Percentiles rank a stretch among this genome's conserved stretches.
phyloP scores from a whole-genome alignment of 441 rosid species.

The Geranium incanum region DNA sequence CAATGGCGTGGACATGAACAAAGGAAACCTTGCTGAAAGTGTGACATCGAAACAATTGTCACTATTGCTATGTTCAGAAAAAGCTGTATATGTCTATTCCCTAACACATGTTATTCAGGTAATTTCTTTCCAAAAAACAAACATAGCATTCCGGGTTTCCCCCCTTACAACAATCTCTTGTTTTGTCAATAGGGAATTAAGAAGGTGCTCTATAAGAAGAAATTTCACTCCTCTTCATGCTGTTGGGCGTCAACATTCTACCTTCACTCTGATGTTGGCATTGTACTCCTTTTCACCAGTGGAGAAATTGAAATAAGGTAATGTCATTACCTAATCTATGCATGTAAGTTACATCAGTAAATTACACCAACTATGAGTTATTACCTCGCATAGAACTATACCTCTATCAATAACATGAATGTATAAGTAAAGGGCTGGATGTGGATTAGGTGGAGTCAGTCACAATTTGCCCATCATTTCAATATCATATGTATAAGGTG shows the following conservation, averaged over 20 bases:
- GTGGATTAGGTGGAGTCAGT: no score
- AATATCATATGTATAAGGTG: no score
- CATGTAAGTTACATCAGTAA: background rate
- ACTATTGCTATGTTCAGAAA: slow-evolving; percentile 73
- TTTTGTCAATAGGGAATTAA: slow-evolving; percentile 48
- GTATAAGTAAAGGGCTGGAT: background rate
- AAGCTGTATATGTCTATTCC: slow-evolving; percentile 74
- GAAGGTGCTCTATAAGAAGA: slow-evolving; percentile 78
- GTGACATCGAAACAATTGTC: slow-evolving; percentile 39
- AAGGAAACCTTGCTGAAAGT: slow-evolving; percentile 40
- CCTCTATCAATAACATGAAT: background rate
- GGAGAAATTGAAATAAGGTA: slow-evolving; percentile 87
- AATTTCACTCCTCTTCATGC: slow-evolving; percentile 57
- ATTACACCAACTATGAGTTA: background rate
- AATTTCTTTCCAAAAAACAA: slow-evolving; percentile 7
- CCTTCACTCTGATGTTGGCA: slow-evolving; percentile 57
- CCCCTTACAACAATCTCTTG: background rate
- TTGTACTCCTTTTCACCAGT: slow-evolving; percentile 51
- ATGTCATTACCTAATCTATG: slow-evolving; percentile 8
- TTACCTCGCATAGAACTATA: background rate
- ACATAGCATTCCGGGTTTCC: no score
- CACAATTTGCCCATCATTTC: no score
- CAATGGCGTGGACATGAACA: slow-evolving; percentile 29
- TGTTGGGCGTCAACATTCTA: slow-evolving; percentile 79
- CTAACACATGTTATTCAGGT: slow-evolving; percentile 64